Conservation (phyloP, 2,329 filamentous ascomycete genomes). For the Fusarium fracticaudum region DNA sequence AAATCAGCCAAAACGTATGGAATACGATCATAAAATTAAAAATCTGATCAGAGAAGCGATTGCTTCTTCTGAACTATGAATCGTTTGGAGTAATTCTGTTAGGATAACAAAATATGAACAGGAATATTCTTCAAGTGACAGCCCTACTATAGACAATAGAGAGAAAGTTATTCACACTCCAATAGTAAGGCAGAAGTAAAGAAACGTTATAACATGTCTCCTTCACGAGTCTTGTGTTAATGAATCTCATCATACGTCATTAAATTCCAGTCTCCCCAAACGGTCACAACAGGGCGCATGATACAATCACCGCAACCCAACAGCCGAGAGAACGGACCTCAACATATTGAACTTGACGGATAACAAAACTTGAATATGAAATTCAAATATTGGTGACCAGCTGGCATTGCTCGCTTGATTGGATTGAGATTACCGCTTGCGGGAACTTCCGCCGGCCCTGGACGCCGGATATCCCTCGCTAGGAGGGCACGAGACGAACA, state of each 20-base stretch:
- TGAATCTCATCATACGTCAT: background rate
- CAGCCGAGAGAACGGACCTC: background rate
- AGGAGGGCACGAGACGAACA: background rate
- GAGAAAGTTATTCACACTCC: background rate
- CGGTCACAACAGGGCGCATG: background rate
- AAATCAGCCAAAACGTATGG: rapidly evolving
- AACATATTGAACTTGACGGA: background rate
- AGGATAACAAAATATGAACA: too few species aligned
- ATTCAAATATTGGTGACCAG: background rate
- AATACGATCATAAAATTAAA: rapidly evolving
- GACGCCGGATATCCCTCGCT: background rate
- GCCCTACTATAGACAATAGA: too few species aligned
- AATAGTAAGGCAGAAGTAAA: background rate
- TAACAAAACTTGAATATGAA: rapidly evolving
- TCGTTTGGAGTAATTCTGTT: background rate
- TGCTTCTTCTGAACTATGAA: background rate
- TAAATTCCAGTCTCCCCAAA: background rate
- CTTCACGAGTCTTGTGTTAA: background rate
- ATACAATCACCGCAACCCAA: background rate
- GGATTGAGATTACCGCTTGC: background rate
- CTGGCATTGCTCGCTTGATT: background rate
- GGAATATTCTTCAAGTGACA: background rate
- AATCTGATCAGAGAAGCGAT: rapidly evolving
- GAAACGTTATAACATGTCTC: background rate
- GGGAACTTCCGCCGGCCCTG: background rate